Evolutionary conservation across 2,329 filamentous ascomycete genomes (phyloP).

Genomic region (Cryphonectria nitschkei): DNA sequence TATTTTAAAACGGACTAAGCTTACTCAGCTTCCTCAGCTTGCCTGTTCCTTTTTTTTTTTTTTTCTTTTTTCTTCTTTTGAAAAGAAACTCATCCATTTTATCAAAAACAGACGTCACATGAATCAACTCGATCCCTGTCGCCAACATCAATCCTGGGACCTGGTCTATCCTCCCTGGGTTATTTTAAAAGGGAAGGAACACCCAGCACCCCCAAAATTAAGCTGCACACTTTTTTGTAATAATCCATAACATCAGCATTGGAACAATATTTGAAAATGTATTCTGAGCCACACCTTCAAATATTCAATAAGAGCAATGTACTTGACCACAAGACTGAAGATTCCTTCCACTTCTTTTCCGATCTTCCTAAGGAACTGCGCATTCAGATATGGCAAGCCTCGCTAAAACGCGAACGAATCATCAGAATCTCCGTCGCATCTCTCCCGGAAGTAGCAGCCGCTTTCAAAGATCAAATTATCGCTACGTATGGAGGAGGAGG

Average conservation of each 20-base stretch:
- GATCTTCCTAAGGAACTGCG: slow-evolving; percentile 6
- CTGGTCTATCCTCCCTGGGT: background rate
- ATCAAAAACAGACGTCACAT: too few species aligned
- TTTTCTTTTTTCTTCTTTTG: too few species aligned
- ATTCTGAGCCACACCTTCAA: slow-evolving; percentile 2
- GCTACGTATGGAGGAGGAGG: background rate
- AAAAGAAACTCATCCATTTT: too few species aligned
- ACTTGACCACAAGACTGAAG: background rate
- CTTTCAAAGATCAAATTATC: background rate
- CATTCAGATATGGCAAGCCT: slow-evolving; percentile 5
- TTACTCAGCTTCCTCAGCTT: too few species aligned
- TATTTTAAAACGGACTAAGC: too few species aligned
- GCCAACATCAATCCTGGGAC: background rate
- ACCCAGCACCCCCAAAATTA: background rate
- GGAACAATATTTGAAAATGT: background rate
- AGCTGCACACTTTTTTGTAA: background rate
- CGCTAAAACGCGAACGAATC: slow-evolving; percentile 1
- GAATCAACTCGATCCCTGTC: too few species aligned
- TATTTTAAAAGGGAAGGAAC: background rate
- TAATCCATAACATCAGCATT: background rate
- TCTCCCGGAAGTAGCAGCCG: background rate
- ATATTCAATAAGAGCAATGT: background rate
- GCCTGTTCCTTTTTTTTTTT: too few species aligned
- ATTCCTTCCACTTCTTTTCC: slow-evolving; percentile 4
- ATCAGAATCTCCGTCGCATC: background rate